Evolutionary conservation across 257 asterid species (phyloP).

Genomic region (Solanum tarijense): DNA sequence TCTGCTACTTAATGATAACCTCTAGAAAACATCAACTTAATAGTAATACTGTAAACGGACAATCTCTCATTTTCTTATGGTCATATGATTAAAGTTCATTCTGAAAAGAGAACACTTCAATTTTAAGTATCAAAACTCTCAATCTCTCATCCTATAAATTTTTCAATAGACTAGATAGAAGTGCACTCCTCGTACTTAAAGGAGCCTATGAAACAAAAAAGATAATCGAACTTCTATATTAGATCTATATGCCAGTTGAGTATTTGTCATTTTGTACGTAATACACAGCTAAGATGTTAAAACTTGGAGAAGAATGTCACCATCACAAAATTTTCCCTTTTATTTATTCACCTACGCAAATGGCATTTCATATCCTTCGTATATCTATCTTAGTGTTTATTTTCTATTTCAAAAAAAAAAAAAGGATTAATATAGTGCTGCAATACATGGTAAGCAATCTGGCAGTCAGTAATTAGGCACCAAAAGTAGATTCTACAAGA

Average conservation of each 20-base stretch:
- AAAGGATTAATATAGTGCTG: not conserved
- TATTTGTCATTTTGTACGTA: not conserved
- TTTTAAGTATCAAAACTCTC: not conserved
- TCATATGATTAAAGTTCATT: not conserved
- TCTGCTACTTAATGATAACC: not conserved
- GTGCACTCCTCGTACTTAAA: not conserved
- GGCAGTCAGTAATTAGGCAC: not conserved
- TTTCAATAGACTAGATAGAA: not conserved
- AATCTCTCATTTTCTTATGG: not conserved
- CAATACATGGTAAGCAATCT: not conserved
- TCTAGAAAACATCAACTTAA: not conserved
- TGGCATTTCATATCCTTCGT: not conserved
- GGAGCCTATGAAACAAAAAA: not conserved
- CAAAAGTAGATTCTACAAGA: not conserved
- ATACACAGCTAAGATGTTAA: not conserved
- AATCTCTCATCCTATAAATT: not conserved
- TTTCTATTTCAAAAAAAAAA: no score
- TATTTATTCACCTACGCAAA: not conserved
- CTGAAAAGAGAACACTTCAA: not conserved
- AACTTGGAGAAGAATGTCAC: not conserved
- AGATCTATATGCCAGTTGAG: not conserved
- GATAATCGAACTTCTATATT: not conserved
- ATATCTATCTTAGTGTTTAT: not conserved
- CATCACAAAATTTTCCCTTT: not conserved
- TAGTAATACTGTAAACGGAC: not conserved